Conservation (phyloP, 805 yeast genomes). For the Kluyveromyces dobzhanskii region DNA sequence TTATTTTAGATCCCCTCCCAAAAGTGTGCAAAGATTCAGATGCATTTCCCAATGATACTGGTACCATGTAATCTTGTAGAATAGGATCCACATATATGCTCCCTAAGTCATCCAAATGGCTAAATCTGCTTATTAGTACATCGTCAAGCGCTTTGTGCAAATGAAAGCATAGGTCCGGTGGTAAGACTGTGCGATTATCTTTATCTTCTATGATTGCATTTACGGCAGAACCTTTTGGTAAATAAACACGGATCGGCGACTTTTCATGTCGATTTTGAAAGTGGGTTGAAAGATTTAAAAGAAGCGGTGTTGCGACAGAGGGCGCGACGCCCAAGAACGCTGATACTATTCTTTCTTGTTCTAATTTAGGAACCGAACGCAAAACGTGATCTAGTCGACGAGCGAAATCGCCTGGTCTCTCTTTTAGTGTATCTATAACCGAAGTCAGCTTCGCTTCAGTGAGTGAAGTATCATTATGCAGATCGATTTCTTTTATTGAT, state of each 20-base stretch:
- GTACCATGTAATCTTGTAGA: background rate
- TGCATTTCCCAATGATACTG: conserved; percentile 1
- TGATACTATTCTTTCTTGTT: background rate
- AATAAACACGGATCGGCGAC: conserved; percentile 4
- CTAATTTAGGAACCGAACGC: background rate
- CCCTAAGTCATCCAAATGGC: background rate
- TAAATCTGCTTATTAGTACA: background rate
- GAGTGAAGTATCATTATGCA: background rate
- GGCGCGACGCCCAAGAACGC: conserved; percentile 1
- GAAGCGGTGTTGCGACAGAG: conserved; percentile 4
- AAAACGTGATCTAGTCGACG: conserved; percentile 5
- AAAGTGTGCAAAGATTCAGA: conserved; percentile 1
- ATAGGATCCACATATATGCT: conserved; percentile 1
- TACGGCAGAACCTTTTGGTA: conserved; percentile 4
- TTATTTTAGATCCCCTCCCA: conserved; percentile 4
- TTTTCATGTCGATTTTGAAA: conserved; percentile 2
- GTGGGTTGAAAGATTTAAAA: conserved; percentile 3
- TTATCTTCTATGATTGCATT: conserved; percentile 2
- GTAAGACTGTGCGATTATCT: background rate
- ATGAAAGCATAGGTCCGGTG: background rate
- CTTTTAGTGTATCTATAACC: conserved; percentile 1
- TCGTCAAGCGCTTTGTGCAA: background rate
- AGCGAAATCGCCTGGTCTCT: conserved; percentile 6
- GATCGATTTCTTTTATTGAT: background rate
- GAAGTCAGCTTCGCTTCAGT: background rate